Base-by-base conservation (phyloP, 129 eudicot genomes). In the Lactuca saligna region DNA sequence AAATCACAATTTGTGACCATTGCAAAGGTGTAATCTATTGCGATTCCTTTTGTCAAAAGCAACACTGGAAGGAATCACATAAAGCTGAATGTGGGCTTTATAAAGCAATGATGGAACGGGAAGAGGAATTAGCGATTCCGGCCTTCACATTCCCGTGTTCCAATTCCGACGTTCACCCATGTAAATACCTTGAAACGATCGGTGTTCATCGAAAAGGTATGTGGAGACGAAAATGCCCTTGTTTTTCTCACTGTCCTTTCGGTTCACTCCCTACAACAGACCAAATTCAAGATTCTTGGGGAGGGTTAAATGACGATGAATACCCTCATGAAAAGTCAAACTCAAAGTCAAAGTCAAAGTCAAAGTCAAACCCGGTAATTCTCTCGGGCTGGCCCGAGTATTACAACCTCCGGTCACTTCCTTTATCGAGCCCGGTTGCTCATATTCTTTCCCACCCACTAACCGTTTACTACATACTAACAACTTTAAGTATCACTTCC, bases 21-120 rank as follows among this genome's bases (percentile, higher is more conserved):
- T 83, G 88, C 46, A 41, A 66, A 14, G 85, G 80, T 8, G 53
- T 80, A 31, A 67, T 73, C 6, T 76, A 80, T 13, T 84, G 85
- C 13, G 56, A 80, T 57, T 7, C 83, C 39, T 7, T 54, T 15
- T 84, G 82, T 63, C 82, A 73, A 55, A 78, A 80, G 56, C 82
- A 80, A 72, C 82, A 76, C 17, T 77, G 85, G 85, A 78, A 84
- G 71, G 80, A 72, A 58, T 32, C 80, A 42, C 88, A 84, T 73
- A 80, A 73, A 44, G 66, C 66, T 14, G 51, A 58, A 9, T 84
- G 88, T 15, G 83, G 85, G 17, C 81, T 77, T 31, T 77, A 80
- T 57, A 84, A 73, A 70, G 85, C 83, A 20, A 77, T 84, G 88
- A 80, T 84, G 88, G 88, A 77, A 67, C 72, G 85, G 60, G 83